These are phyloP conservation scores for Hymenoscyphus infarciens DNA, from an alignment of 2,329 filamentous ascomycete species.

Conservation along the genomic window DNA sequence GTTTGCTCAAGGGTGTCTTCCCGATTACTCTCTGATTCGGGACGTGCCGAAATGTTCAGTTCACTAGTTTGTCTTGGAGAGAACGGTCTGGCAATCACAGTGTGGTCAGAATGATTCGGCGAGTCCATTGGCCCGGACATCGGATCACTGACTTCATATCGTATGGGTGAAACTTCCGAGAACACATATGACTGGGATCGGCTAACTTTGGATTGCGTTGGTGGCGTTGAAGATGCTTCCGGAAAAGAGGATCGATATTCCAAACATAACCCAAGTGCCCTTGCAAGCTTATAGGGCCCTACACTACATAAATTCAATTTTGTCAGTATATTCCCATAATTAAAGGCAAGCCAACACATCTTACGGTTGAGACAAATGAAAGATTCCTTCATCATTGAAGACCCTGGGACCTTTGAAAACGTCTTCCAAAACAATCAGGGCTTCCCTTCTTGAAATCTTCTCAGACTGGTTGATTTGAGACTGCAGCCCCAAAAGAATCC, in stretches of 20 bases:
- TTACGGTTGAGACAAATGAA: slow-evolving; percentile 24
- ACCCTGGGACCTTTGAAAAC: not conserved
- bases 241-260: slow-evolving; percentile 14
- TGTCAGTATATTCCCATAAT: slow-evolving; percentile 1
- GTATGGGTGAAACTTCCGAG: not conserved
- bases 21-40: not conserved
- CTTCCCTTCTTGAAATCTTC: slow-evolving; percentile 7
- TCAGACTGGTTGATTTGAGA: slow-evolving; percentile 15
- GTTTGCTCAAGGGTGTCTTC: not conserved
- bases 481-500: slow-evolving; percentile 19
- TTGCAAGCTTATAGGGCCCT: slow-evolving; percentile 25
- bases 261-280: slow-evolving; percentile 17
- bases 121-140: not conserved
- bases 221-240: not conserved
- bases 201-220: not conserved
- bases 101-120: not conserved
- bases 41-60: not conserved
- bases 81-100: not conserved
- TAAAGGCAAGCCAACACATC: not conserved
- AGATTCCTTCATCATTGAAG: slow-evolving; percentile 13
- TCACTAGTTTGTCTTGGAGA: not conserved
- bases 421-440: slow-evolving; percentile 27
- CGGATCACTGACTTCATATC: not conserved
- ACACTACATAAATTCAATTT: slow-evolving; percentile 12
- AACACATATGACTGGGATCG: slow-evolving; percentile 7